Conservation (phyloP, 139 green algal species). For the Pleodorina starrii region DNA sequence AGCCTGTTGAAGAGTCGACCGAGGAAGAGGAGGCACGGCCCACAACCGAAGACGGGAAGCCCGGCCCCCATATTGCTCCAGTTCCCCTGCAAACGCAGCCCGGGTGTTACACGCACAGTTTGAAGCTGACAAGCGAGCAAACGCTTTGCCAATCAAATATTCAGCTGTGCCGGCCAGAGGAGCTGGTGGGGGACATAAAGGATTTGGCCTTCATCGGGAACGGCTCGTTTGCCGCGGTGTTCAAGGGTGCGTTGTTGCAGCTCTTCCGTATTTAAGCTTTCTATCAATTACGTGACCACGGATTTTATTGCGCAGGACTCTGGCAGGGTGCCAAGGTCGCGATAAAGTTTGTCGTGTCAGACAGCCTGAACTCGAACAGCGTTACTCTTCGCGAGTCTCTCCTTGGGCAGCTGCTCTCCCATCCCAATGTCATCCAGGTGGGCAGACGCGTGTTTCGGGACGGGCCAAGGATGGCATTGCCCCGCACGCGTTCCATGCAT, state of each 20-base stretch:
- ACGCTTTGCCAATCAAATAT: constrained; percentile 45
- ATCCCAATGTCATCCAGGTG: constrained; percentile 48
- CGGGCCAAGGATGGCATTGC: background rate
- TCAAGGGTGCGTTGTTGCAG: constrained; percentile 35
- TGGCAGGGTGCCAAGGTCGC: constrained; percentile 50
- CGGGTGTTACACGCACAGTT: constrained; percentile 43
- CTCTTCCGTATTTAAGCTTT: background rate
- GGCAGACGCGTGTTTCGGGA: background rate
- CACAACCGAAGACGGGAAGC: constrained; percentile 10
- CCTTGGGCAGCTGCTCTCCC: constrained; percentile 43
- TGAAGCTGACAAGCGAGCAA: constrained; percentile 42
- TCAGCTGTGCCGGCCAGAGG: constrained; percentile 35
- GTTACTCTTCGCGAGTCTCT: constrained; percentile 42
- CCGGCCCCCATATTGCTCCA: background rate
- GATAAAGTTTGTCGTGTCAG: constrained; percentile 48
- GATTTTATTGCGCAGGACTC: background rate
- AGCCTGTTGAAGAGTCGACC: background rate
- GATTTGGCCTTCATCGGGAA: constrained; percentile 51
- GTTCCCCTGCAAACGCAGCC: background rate
- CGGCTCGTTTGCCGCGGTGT: constrained; percentile 45
- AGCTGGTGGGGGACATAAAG: constrained; percentile 47
- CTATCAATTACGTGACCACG: background rate
- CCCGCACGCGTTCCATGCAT: too few species aligned
- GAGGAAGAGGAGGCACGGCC: background rate
- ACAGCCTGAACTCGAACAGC: constrained; percentile 47